Base-by-base conservation (phyloP, 257 asterid genomes). In the Osmanthus fragrans region DNA sequence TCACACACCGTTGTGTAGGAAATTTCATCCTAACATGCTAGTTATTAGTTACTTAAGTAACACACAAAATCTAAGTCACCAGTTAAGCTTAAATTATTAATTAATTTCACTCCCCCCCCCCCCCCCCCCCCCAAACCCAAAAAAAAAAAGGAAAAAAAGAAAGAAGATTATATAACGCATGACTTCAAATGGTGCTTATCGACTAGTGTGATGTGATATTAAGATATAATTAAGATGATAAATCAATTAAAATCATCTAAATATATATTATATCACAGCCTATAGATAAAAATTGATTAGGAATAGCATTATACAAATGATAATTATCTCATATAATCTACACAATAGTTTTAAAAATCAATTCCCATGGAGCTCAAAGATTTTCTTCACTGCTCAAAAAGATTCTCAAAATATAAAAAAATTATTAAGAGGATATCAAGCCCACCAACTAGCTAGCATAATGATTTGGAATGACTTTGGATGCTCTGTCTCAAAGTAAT, bases 401-500 rank as follows among this genome's bases (percentile, higher is more conserved):
- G 73, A 72, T 78, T 71, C 73, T 29, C n/a, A 51, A 36, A 21
- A 63, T 9, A 63, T 23, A 33, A 23, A 75, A 66, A 49, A 1
- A 13, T 49, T 16, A 69, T 6, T 6, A 13, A 23, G 7, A 42
- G 4, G 30, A 10, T 54, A 34, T 73, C 25, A 45, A 45, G 78
- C 70, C 60, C 49, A 13, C 37, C 60, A 21, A 74, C 47, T 37
- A 23, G 54, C 33, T 36, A 74, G 23, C 65, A 34, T 56, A 7
- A 56, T 56, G 51, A 60, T 56, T 56, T 58, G 32, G 70, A 34
- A 33, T 56, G 13, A 32, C 70, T 45, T 71, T 21, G 37, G 75
- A 71, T 72, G 40, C 76, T 45, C 65, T 19, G 27, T 71, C 76
- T 49, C 76, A 29, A 63, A 63, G 68, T 63, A 63, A 63, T 63